Percentiles rank a stretch among this genome's conserved stretches.
Evolutionary conservation across 164 flowering plant species (phyloP).

Genomic region (Taxillus chinensis): DNA sequence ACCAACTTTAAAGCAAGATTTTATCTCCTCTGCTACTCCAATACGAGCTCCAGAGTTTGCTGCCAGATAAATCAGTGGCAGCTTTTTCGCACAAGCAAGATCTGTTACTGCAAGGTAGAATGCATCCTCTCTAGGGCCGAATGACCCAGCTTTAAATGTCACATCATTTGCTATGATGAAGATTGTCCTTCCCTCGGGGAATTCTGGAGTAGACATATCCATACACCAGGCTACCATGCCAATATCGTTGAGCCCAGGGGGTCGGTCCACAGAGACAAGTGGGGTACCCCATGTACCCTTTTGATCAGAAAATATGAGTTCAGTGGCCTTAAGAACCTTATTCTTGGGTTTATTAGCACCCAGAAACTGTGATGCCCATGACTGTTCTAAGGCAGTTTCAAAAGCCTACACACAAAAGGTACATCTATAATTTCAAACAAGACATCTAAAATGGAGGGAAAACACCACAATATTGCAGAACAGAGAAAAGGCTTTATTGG

Average conservation of each 20-base stretch:
- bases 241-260: constrained; percentile 76
- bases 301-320: constrained; percentile 63
- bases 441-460: not conserved
- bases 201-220: constrained; percentile 94
- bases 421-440: not conserved
- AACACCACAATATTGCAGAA: not conserved
- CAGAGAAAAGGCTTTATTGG: not conserved
- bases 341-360: constrained; percentile 32
- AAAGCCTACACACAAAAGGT: constrained; percentile 54
- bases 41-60: constrained; percentile 98
- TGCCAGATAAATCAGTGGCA: constrained; percentile 92
- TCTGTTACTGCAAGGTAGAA: constrained; percentile 88
- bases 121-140: constrained; percentile 98
- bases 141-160: constrained; percentile 93
- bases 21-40: constrained; percentile 98
- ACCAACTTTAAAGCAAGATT: constrained; percentile 81
- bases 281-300: constrained; percentile 77
- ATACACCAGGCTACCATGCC: constrained; percentile 98
- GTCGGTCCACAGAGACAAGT: constrained; percentile 54
- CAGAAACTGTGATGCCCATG: constrained; percentile 51
- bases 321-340: constrained; percentile 52
- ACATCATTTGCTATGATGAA: constrained; percentile 82
- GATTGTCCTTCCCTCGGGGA: constrained; percentile 77
- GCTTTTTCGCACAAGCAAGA: constrained; percentile 72
- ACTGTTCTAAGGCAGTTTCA: constrained; percentile 56